Conservation (phyloP, 164 flowering plant genomes). For the Stephania yunnanensis region DNA sequence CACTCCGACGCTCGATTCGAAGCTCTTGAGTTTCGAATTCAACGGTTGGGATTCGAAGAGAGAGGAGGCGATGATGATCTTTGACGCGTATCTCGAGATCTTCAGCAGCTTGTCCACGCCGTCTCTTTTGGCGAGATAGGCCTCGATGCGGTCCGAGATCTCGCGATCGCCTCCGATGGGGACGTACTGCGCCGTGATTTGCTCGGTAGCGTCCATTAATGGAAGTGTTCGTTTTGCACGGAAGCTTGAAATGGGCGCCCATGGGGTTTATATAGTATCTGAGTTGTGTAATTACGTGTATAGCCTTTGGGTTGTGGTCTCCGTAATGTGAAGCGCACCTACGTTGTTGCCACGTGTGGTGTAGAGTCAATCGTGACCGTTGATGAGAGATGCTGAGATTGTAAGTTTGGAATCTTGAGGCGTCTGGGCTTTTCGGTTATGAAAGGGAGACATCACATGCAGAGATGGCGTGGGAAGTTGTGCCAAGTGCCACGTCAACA, state of each 20-base stretch:
- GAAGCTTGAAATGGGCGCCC: neutral
- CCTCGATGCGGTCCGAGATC: slow-evolving; percentile 70
- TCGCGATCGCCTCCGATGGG: slow-evolving; percentile 16
- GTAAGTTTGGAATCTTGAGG: neutral
- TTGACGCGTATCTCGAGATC: slow-evolving; percentile 85
- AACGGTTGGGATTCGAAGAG: slow-evolving; percentile 29
- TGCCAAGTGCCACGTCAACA: too few species aligned
- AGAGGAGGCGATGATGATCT: slow-evolving; percentile 72
- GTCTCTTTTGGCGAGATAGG: slow-evolving; percentile 76
- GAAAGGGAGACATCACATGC: too few species aligned
- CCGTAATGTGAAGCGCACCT: neutral
- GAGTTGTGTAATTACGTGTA: neutral
- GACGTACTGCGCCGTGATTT: neutral
- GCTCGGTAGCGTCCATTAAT: neutral
- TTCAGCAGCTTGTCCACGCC: slow-evolving; percentile 96
- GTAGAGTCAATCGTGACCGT: neutral
- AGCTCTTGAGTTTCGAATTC: slow-evolving; percentile 44
- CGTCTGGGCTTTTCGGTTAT: too few species aligned
- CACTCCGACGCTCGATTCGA: slow-evolving; percentile 84
- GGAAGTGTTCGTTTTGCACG: slow-evolving; percentile 6
- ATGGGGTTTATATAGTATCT: neutral
- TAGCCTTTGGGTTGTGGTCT: neutral
- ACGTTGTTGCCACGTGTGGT: neutral
- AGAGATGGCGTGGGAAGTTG: too few species aligned
- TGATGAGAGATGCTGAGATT: neutral